These are phyloP conservation scores for Daucus carota DNA, from an alignment of 129 eudicot genomes.

Conservation along the genomic window DNA sequence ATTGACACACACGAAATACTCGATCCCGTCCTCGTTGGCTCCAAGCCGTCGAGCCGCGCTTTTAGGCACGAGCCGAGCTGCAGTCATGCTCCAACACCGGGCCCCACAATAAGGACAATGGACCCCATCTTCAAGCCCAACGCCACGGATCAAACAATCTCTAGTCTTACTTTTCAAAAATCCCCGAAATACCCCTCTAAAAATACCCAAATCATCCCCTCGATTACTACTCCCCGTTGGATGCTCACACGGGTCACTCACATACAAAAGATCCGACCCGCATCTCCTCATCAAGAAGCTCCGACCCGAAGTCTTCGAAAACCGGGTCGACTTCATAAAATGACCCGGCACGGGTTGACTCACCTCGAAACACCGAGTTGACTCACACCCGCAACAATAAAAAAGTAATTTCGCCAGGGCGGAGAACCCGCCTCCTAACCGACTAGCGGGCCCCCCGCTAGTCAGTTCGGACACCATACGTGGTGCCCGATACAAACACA, in stretches of 20 bases:
- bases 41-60: constrained; percentile 69
- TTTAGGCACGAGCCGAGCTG: constrained; percentile 54
- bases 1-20: constrained; percentile 74
- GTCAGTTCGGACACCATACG: constrained; percentile 47
- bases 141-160: constrained; percentile 43
- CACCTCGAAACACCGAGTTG: constrained; percentile 38
- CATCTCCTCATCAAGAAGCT: constrained; percentile 58
- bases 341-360: constrained; percentile 43
- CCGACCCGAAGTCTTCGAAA: constrained; percentile 82
- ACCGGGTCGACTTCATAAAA: constrained; percentile 50
- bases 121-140: constrained; percentile 42
- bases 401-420: constrained; percentile 71
- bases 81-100: constrained; percentile 74
- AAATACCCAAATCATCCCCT: constrained; percentile 72
- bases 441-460: constrained; percentile 33
- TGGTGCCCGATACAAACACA: constrained; percentile 71
- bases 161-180: constrained; percentile 57
- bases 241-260: constrained; percentile 92
- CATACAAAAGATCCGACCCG: constrained; percentile 55
- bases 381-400: constrained; percentile 63
- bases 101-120: constrained; percentile 78
- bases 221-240: constrained; percentile 13
- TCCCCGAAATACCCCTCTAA: constrained; percentile 72
- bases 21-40: constrained; percentile 52
- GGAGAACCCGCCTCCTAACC: constrained; percentile 73